A percentile compares a stretch with the other conserved stretches of the same genome.
phyloP scores from a whole-genome alignment of 148 eudicot genomes.

The Rhododendron molle region DNA sequence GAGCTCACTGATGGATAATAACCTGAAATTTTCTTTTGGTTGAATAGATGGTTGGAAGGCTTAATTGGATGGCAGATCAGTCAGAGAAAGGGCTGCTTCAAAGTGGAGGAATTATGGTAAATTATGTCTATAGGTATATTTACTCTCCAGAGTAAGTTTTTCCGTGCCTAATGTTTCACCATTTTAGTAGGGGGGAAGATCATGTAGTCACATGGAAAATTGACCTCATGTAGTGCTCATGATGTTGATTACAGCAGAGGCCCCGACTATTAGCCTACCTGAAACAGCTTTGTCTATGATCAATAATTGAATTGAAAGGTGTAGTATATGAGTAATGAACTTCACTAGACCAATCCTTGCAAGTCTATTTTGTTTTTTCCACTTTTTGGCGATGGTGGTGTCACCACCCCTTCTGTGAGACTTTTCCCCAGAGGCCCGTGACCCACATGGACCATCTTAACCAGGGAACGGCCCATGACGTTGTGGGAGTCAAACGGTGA shows the following conservation, averaged over 20 bases:
- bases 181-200: not conserved
- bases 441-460: not conserved
- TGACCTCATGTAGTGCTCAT: not conserved
- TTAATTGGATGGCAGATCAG: slow-evolving; percentile 94
- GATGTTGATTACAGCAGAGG: not conserved
- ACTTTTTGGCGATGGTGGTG: not conserved
- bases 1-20: not conserved
- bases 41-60: slow-evolving; percentile 64
- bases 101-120: slow-evolving; percentile 92
- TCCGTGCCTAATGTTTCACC: not conserved
- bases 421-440: not conserved
- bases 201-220: not conserved
- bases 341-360: not conserved
- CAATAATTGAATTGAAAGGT: not conserved
- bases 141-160: not conserved
- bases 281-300: not conserved
- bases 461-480: not conserved
- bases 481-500: not conserved
- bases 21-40: not conserved
- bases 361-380: not conserved
- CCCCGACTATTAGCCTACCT: not conserved
- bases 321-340: not conserved
- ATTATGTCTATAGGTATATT: slow-evolving; percentile 75
- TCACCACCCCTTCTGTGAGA: not conserved
- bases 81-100: slow-evolving; percentile 80